phyloP scores from a whole-genome alignment of 345 rosid genomes.

The rapeseed (Brassica napus) region DNA sequence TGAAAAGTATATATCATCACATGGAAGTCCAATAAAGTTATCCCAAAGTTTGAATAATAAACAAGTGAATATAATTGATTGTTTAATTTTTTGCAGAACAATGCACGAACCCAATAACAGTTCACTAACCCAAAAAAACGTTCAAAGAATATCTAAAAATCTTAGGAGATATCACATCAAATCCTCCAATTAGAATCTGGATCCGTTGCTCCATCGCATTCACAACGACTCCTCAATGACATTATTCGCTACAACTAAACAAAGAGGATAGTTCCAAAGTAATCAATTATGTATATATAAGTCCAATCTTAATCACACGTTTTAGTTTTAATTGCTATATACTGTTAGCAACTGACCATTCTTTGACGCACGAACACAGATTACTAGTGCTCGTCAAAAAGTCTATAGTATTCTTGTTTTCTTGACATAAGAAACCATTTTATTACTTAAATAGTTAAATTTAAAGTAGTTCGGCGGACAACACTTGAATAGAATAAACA shows the following conservation, averaged over 20 bases:
- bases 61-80: constrained; percentile 3
- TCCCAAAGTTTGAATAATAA: constrained; percentile 36
- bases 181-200: constrained; percentile 20
- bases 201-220: constrained; percentile 38
- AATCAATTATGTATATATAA: constrained; percentile 24
- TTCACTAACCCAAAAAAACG: constrained; percentile 28
- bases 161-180: constrained; percentile 31
- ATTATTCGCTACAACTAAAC: constrained; percentile 18
- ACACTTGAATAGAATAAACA: too few species aligned
- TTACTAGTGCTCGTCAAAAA: neutral
- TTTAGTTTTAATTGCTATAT: constrained; percentile 16
- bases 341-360: constrained; percentile 7
- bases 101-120: constrained; percentile 11
- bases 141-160: constrained; percentile 12
- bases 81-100: neutral
- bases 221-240: constrained; percentile 31
- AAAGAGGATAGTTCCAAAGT: constrained; percentile 32
- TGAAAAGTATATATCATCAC: constrained; percentile 40
- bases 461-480: neutral
- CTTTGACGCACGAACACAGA: constrained; percentile 32
- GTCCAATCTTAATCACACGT: constrained; percentile 39
- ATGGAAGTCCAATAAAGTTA: constrained; percentile 30
- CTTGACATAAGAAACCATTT: too few species aligned
- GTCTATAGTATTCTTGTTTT: neutral
- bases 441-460: neutral